phyloP scores from a whole-genome alignment of 768 basidiomycete species.

The Rhizopogon vinicolor region DNA sequence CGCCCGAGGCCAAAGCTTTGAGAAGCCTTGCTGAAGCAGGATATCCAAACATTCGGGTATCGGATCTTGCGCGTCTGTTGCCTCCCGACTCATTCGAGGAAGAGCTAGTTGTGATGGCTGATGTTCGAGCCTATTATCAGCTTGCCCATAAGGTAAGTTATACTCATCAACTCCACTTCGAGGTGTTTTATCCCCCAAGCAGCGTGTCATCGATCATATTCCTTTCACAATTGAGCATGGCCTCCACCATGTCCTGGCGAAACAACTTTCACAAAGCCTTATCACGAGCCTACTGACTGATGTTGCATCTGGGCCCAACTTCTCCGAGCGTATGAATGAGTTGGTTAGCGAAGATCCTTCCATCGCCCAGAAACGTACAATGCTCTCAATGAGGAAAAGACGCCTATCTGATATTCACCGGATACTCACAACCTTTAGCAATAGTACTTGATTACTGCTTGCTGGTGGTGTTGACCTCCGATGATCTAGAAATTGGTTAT shows the following conservation, averaged over 20 bases:
- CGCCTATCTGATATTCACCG: constrained; percentile 37
- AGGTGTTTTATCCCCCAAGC: background rate
- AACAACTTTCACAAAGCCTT: constrained; percentile 31
- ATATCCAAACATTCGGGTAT: constrained; percentile 12
- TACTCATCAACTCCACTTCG: background rate
- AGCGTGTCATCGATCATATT: constrained; percentile 55
- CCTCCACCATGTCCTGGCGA: constrained; percentile 36
- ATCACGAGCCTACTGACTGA: constrained; percentile 26
- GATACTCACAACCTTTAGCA: constrained; percentile 27
- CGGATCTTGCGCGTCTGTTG: constrained; percentile 24
- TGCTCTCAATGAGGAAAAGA: constrained; percentile 26
- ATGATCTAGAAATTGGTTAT: too few relatives aligned
- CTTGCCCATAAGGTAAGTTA: constrained; percentile 46
- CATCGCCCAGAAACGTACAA: constrained; percentile 28
- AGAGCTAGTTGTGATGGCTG: constrained; percentile 49
- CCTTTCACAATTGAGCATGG: constrained; percentile 45
- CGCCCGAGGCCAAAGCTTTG: constrained; percentile 13
- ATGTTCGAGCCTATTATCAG: constrained; percentile 52
- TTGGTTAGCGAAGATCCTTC: constrained; percentile 45
- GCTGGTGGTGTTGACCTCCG: background rate
- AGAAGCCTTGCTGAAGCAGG: constrained; percentile 24
- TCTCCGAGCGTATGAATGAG: constrained; percentile 28
- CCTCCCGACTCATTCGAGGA: constrained; percentile 29
- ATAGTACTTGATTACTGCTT: background rate
- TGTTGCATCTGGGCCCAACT: constrained; percentile 6